Evolutionary conservation across 495 filamentous ascomycete genomes (phyloP).

Genomic region (Talaromyces trachyspermus): DNA sequence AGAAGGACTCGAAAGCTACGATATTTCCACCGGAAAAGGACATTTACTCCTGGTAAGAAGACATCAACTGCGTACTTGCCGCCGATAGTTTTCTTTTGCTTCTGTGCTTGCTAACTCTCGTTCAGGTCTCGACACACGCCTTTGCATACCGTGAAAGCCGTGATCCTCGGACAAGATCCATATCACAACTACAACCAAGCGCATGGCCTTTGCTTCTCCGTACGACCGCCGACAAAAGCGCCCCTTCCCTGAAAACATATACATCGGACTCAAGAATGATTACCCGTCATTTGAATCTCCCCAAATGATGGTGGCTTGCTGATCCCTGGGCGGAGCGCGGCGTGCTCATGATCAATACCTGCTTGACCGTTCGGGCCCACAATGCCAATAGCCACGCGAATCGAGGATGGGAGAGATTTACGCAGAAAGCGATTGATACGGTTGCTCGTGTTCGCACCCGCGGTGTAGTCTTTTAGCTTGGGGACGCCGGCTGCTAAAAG

Average conservation of each 20-base stretch:
- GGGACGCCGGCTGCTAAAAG: constrained; percentile 74
- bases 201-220: constrained; percentile 90
- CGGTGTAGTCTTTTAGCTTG: constrained; percentile 94
- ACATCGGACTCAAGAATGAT: constrained; percentile 74
- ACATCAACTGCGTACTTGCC: neutral
- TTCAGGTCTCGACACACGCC: constrained; percentile 84
- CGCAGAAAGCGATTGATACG: constrained; percentile 80
- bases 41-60: constrained; percentile 82
- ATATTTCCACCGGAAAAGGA: constrained; percentile 81
- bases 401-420: constrained; percentile 87
- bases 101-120: no score
- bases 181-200: constrained; percentile 96
- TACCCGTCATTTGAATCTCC: constrained; percentile 74
- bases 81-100: neutral
- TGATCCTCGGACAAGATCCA: constrained; percentile 92
- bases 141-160: constrained; percentile 73
- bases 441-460: constrained; percentile 64
- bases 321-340: constrained; percentile 89
- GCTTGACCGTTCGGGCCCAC: constrained; percentile 82
- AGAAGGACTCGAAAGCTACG: constrained; percentile 62
- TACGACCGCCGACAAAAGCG: constrained; percentile 78
- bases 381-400: constrained; percentile 75
- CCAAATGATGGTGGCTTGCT: constrained; percentile 72
- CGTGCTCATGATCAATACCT: constrained; percentile 87
- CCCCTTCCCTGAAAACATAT: constrained; percentile 94